A percentile compares a stretch with the other conserved stretches of the same genome.
These are phyloP conservation scores for Aeschynomene evenia DNA, from an alignment of 306 rosid species.

Conservation along the genomic window DNA sequence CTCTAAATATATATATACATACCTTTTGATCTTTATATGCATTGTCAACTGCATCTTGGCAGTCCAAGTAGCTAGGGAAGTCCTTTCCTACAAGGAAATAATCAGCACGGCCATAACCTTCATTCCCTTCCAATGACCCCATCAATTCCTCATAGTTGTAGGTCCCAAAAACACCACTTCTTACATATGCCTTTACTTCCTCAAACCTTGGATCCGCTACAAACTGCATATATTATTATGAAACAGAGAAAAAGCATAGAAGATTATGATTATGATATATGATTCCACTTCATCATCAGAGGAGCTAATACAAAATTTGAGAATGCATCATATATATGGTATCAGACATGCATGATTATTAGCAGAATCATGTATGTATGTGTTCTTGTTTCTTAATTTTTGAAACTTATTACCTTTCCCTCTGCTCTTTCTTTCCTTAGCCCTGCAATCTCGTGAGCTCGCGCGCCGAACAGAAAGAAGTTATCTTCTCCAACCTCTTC, in stretches of 20 bases:
- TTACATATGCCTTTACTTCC: constrained; percentile 75
- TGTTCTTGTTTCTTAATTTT: not conserved
- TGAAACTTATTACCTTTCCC: constrained; percentile 61
- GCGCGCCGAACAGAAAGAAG: constrained; percentile 86
- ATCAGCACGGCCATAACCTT: constrained; percentile 90
- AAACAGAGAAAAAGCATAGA: constrained; percentile 1
- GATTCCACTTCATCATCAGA: not conserved
- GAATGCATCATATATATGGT: not conserved
- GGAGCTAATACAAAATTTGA: not conserved
- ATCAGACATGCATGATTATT: not conserved
- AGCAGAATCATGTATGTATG: not conserved
- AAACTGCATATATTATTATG: constrained; percentile 48
- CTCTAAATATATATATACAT: too few relatives aligned
- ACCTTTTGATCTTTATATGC: constrained; percentile 78
- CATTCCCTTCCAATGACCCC: constrained; percentile 89
- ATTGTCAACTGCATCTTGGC: constrained; percentile 83
- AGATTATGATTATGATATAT: constrained; percentile 2
- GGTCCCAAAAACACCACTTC: constrained; percentile 84
- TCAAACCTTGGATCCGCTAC: constrained; percentile 84
- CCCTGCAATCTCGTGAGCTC: constrained; percentile 77
- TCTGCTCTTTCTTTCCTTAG: constrained; percentile 83
- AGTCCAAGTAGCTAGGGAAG: constrained; percentile 88
- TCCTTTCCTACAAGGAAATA: constrained; percentile 95
- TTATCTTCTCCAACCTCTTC: constrained; percentile 93
- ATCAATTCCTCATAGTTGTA: constrained; percentile 66